Conservation (phyloP, 2,329 filamentous ascomycete species). For the Sodiomyces alkalinus region DNA sequence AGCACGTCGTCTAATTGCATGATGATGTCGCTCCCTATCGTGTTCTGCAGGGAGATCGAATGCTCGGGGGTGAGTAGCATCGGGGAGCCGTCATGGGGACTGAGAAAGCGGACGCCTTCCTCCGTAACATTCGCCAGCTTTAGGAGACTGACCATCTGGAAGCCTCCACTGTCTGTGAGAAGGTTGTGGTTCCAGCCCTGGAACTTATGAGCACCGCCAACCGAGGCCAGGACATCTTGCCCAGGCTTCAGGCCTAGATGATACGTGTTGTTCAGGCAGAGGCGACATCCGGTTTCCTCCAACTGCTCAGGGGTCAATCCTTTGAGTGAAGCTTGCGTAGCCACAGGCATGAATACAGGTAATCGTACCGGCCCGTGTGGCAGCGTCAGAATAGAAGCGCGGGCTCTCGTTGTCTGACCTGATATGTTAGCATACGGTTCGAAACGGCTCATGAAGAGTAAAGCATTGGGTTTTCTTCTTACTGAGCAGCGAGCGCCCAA, state of each 20-base stretch:
- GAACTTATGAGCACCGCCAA: conserved; percentile 86
- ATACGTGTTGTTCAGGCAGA: conserved; percentile 97
- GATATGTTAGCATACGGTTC: conserved; percentile 2
- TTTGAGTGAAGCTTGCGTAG: conserved; percentile 90
- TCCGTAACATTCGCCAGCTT: conserved; percentile 90
- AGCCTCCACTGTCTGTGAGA: conserved; percentile 71
- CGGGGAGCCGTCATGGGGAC: conserved; percentile 82
- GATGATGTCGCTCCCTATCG: conserved; percentile 95
- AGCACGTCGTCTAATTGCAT: conserved; percentile 99
- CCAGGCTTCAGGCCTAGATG: conserved; percentile 91
- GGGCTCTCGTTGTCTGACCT: conserved; percentile 75
- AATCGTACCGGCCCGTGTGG: conserved; percentile 85
- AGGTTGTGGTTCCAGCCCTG: conserved; percentile 96
- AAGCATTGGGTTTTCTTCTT: too few species aligned
- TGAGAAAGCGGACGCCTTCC: conserved; percentile 89
- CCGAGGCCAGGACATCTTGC: conserved; percentile 69
- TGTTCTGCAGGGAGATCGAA: conserved; percentile 90
- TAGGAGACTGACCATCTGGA: conserved; percentile 96
- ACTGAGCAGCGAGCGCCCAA: conserved; percentile 68
- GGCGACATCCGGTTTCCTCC: conserved; percentile 71
- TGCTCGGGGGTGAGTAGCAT: conserved; percentile 98
- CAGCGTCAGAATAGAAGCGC: conserved; percentile 73
- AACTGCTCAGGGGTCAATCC: conserved; percentile 86
- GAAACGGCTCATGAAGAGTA: too few species aligned
- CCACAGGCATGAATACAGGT: conserved; percentile 96